These are phyloP conservation scores for Amylocarpus encephaloides DNA, from an alignment of 2,329 filamentous ascomycete species.

Conservation along the genomic window DNA sequence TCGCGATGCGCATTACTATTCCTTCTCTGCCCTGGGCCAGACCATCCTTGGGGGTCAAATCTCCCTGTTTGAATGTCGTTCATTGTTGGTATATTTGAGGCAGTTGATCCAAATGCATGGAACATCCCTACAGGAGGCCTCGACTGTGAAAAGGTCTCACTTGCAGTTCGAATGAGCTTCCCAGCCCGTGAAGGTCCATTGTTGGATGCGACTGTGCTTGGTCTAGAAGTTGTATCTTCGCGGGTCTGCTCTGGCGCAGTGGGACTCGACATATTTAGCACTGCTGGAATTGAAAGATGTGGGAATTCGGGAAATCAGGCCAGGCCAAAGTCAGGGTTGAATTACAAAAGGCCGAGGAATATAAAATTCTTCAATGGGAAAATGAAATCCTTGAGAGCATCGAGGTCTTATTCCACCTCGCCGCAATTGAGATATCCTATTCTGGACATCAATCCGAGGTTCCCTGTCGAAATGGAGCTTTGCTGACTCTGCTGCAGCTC, in stretches of 20 bases:
- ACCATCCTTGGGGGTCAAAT: slow-evolving; percentile 18
- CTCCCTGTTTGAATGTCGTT: slow-evolving; percentile 21
- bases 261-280: background rate
- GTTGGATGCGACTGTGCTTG: slow-evolving; percentile 10
- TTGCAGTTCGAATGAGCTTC: slow-evolving; percentile 8
- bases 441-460: background rate
- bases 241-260: background rate
- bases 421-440: background rate
- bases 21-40: slow-evolving; percentile 18
- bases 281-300: no score
- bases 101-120: slow-evolving; percentile 18
- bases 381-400: background rate
- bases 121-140: slow-evolving; percentile 22
- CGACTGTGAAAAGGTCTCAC: slow-evolving; percentile 15
- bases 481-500: background rate
- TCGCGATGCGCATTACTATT: slow-evolving; percentile 18
- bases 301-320: no score
- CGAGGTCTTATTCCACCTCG: background rate
- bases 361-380: no score
- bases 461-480: background rate
- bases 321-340: no score
- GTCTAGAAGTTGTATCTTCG: background rate
- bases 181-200: slow-evolving; percentile 1
- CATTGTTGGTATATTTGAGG: slow-evolving; percentile 17
- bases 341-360: background rate